A percentile compares a stretch with the other conserved stretches of the same genome.
Conservation (phyloP, 768 basidiomycete genomes). For the Russula brevipes region DNA sequence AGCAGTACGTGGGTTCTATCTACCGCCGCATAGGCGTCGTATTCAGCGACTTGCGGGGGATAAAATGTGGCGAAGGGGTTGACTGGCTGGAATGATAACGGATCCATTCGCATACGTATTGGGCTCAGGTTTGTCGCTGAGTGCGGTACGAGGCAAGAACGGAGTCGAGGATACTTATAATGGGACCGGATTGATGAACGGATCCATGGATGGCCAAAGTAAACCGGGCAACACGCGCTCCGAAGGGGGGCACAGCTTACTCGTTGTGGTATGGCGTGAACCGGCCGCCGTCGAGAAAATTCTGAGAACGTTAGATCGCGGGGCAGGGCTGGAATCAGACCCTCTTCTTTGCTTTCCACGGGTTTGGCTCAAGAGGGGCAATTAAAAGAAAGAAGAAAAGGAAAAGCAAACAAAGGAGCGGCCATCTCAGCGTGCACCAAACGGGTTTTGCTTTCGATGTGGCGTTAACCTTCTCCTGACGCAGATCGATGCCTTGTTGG, state of each 20-base stretch:
- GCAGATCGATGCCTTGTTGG: conserved; percentile 12
- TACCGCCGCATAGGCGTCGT: conserved; percentile 11
- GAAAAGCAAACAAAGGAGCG: not conserved
- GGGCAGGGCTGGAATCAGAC: conserved; percentile 7
- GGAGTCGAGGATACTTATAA: conserved; percentile 21
- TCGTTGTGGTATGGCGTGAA: conserved; percentile 15
- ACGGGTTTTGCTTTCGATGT: conserved; percentile 11
- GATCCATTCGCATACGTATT: conserved; percentile 6
- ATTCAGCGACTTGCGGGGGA: conserved; percentile 15
- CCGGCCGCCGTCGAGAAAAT: conserved; percentile 18
- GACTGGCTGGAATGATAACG: conserved; percentile 11
- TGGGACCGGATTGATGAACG: conserved; percentile 21
- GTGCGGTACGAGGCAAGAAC: conserved; percentile 5
- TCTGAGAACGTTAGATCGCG: conserved; percentile 13
- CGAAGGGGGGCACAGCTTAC: conserved; percentile 12
- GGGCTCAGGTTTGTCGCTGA: not conserved
- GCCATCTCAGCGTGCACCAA: not conserved
- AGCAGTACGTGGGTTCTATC: not conserved
- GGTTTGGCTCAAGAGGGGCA: conserved; percentile 15
- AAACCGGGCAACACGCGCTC: conserved; percentile 8
- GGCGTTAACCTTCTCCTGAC: conserved; percentile 21
- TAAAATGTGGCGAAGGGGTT: conserved; percentile 21
- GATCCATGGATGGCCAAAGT: conserved; percentile 4
- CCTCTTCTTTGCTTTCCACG: conserved; percentile 4
- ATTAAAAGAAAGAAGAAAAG: not conserved